Percentiles rank a stretch among this genome's conserved stretches.
Evolutionary conservation across 108 stramenopile genomes (phyloP).

Genomic region (Skeletonema costatum): DNA sequence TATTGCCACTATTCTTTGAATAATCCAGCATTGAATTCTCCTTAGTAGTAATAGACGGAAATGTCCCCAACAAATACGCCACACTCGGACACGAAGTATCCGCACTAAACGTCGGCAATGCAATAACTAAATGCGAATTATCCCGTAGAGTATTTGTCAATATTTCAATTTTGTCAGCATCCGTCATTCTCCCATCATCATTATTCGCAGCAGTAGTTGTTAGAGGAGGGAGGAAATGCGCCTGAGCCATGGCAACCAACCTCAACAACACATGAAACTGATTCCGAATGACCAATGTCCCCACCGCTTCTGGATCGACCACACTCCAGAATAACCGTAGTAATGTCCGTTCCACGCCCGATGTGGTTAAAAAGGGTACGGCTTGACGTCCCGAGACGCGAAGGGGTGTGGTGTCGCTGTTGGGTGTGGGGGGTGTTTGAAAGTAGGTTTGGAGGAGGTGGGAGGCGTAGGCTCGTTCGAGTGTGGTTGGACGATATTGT

Average conservation of each 20-base stretch:
- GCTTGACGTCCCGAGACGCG: constrained; percentile 58
- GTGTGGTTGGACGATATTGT: constrained; percentile 52
- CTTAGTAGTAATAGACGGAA: constrained; percentile 1
- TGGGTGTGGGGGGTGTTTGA: constrained; percentile 20
- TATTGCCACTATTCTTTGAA: not conserved
- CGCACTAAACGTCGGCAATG: constrained; percentile 32
- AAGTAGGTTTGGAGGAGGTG: constrained; percentile 55
- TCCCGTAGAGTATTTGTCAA: constrained; percentile 11
- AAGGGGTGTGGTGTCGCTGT: constrained; percentile 26
- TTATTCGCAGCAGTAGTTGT: not conserved
- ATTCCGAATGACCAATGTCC: constrained; percentile 36
- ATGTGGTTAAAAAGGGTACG: constrained; percentile 64
- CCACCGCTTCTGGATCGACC: constrained; percentile 60
- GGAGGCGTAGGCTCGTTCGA: constrained; percentile 64
- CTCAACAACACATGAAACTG: constrained; percentile 63
- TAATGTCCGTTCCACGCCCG: constrained; percentile 52
- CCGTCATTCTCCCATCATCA: not conserved
- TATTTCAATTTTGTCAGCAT: not conserved
- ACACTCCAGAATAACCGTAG: constrained; percentile 60
- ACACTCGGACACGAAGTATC: constrained; percentile 18
- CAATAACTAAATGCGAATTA: constrained; percentile 20
- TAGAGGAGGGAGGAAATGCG: constrained; percentile 32
- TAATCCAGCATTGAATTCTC: not conserved
- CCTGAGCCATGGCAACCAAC: constrained; percentile 67
- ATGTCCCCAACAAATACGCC: constrained; percentile 34